Evolutionary conservation across 805 yeast genomes (phyloP).

Genomic region (Ogataea glucozyma): DNA sequence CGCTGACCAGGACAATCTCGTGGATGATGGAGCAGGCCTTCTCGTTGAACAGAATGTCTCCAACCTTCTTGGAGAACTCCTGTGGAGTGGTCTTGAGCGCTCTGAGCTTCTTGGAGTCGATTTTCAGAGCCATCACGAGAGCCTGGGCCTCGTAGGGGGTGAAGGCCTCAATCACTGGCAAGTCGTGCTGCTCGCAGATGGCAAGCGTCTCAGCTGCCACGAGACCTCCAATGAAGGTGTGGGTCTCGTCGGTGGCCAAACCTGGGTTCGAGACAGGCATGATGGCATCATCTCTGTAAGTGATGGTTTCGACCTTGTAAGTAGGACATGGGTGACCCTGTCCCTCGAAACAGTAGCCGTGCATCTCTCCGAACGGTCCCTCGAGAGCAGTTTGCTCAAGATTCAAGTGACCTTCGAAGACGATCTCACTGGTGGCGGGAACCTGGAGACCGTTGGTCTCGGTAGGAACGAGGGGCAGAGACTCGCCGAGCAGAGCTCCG

Average conservation of each 20-base stretch:
- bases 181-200: slow-evolving; percentile 11
- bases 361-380: slow-evolving; percentile 37
- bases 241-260: slow-evolving; percentile 31
- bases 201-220: slow-evolving; percentile 22
- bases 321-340: slow-evolving; percentile 31
- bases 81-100: slow-evolving; percentile 22
- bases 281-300: slow-evolving; percentile 29
- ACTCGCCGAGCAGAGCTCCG: slow-evolving; percentile 31
- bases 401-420: slow-evolving; percentile 30
- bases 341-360: slow-evolving; percentile 31
- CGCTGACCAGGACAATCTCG: slow-evolving; percentile 31
- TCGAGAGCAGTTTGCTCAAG: slow-evolving; percentile 21
- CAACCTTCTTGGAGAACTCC: slow-evolving; percentile 24
- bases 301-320: slow-evolving; percentile 27
- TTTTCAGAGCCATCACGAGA: slow-evolving; percentile 26
- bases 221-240: slow-evolving; percentile 31
- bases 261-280: slow-evolving; percentile 34
- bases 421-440: slow-evolving; percentile 31
- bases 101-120: slow-evolving; percentile 26
- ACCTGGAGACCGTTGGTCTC: slow-evolving; percentile 28
- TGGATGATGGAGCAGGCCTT: slow-evolving; percentile 27
- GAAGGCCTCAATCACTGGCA: slow-evolving; percentile 28
- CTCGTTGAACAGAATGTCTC: slow-evolving; percentile 19
- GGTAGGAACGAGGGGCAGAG: slow-evolving; percentile 28
- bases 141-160: slow-evolving; percentile 32